Base-by-base conservation (phyloP, 2,329 filamentous ascomycete species). In the Cercospora brassicicola region DNA sequence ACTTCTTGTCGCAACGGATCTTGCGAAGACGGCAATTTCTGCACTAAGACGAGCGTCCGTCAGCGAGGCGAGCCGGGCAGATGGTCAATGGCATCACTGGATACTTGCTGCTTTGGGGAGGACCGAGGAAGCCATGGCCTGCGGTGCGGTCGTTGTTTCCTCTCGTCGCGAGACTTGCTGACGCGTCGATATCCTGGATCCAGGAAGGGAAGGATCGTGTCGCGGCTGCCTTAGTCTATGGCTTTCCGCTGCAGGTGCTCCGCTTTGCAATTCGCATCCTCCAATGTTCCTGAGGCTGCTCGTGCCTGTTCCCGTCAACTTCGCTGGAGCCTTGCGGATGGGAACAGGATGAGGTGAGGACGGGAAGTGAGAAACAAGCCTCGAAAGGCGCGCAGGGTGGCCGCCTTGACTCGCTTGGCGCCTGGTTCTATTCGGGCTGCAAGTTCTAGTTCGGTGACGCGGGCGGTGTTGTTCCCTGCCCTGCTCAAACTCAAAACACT, bases 1-100 rank as follows among this genome's bases (percentile, higher is more conserved):
- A 67, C 57, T 67, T 62, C 33, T 63, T 63, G 56, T 66, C 64
- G 31, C 67, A 69, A 31, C 64, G 55, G 28, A 69, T 69, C 64
- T 67, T 67, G 26, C 65, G 60, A 9, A 67, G 36, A 30, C 65
- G 60, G 20, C 65, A 67, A 42, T 67, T 67, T n/a, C 51, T 39
- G 42, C 65, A 67, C 65, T 66, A 18, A 26, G 10, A n/a, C 18
- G 26, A 63, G 59, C 59, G n/a, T 9, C 28, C 7, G 64, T 66
- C 57, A 62, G 57, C 64, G n/a, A 11, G 7, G 26, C 9, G 15
- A 18, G 13, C 1, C 36, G 23, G 36, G 11, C 30, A 33, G n/a
- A 23, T 26, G 30, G 15, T 1, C 23, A 23, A 23, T 23, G 3
- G 13, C 18, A n/a, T 36, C 11, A 15, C 20, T 26, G 10, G 31